phyloP scores from a whole-genome alignment of 2,329 filamentous ascomycete genomes.

The Paecilomyces fulvus region DNA sequence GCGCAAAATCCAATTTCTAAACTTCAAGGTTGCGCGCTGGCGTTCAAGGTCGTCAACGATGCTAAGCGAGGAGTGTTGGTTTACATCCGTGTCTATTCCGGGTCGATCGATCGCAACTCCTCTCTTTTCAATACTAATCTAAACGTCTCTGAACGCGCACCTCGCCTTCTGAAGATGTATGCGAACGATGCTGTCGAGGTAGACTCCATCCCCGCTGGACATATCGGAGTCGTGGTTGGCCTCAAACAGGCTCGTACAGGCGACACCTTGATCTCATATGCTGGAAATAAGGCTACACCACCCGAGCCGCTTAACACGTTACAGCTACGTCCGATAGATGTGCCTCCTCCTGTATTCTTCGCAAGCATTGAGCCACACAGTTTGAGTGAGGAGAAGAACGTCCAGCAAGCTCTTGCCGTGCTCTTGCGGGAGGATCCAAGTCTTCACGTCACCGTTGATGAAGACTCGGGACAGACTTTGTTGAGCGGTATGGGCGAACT shows the following conservation, averaged over 20 bases:
- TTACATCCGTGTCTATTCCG: slow-evolving; percentile 87
- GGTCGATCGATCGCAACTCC: slow-evolving; percentile 63
- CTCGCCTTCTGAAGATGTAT: slow-evolving; percentile 80
- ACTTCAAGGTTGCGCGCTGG: slow-evolving; percentile 60
- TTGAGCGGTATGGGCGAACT: slow-evolving; percentile 94
- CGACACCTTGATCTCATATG: slow-evolving; percentile 76
- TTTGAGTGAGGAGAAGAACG: slow-evolving; percentile 67
- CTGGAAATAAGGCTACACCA: slow-evolving; percentile 54
- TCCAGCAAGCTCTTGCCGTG: slow-evolving; percentile 67
- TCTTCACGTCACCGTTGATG: slow-evolving; percentile 71
- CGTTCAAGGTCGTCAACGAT: slow-evolving; percentile 93
- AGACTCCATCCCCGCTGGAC: slow-evolving; percentile 67
- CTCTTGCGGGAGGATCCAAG: slow-evolving; percentile 89
- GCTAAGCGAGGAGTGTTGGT: slow-evolving; percentile 77
- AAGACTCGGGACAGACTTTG: slow-evolving; percentile 87
- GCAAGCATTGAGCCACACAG: slow-evolving; percentile 81
- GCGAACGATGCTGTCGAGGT: slow-evolving; percentile 82
- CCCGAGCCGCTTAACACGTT: slow-evolving; percentile 62
- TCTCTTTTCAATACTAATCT: slow-evolving; percentile 83
- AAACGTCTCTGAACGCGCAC: slow-evolving; percentile 66
- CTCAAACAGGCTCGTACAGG: slow-evolving; percentile 88
- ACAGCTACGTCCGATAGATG: slow-evolving; percentile 77
- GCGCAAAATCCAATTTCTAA: slow-evolving; percentile 42
- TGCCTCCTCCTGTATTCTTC: slow-evolving; percentile 92
- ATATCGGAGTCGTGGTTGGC: slow-evolving; percentile 89